Evolutionary conservation across 1,284 basidiomycete species (phyloP).

Genomic region (Ustilago shanxiensis): DNA sequence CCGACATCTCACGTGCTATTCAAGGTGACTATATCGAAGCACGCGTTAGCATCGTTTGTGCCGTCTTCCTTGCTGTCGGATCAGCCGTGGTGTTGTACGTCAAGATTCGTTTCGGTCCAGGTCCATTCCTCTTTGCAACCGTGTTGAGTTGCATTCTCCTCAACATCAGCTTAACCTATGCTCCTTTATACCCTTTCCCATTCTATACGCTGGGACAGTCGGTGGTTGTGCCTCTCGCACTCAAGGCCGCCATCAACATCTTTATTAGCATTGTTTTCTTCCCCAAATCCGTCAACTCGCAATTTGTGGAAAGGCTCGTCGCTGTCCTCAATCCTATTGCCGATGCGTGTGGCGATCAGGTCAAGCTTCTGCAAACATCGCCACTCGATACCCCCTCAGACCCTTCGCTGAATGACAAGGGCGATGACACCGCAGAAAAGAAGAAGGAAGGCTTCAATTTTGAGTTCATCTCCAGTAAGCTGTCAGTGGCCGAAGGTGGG

Average conservation of each 20-base stretch:
- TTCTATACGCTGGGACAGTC: constrained; percentile 76
- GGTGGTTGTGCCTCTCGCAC: constrained; percentile 76
- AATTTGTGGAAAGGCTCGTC: constrained; percentile 76
- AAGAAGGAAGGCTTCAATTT: constrained; percentile 72
- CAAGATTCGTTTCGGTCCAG: constrained; percentile 77
- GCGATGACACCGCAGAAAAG: not conserved
- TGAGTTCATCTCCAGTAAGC: constrained; percentile 50
- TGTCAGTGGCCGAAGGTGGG: constrained; percentile 75
- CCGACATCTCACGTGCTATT: constrained; percentile 56
- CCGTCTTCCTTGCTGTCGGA: constrained; percentile 78
- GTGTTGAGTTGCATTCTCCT: constrained; percentile 75
- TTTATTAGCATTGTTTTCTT: constrained; percentile 76
- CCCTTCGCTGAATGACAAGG: not conserved
- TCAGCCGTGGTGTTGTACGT: constrained; percentile 77
- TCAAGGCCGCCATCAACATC: constrained; percentile 77
- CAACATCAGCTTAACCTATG: constrained; percentile 77
- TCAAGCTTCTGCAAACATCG: constrained; percentile 72
- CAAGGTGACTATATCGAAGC: constrained; percentile 49
- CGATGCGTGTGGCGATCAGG: constrained; percentile 74
- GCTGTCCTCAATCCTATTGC: constrained; percentile 75
- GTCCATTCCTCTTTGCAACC: constrained; percentile 77
- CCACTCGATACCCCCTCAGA: constrained; percentile 71
- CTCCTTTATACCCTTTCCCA: constrained; percentile 78
- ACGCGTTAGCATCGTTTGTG: constrained; percentile 77
- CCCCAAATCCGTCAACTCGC: constrained; percentile 77